Percentiles rank a stretch among this genome's conserved stretches.
phyloP scores from a whole-genome alignment of 192 early-diverging fungal species.

The Mycoemilia scoparia region DNA sequence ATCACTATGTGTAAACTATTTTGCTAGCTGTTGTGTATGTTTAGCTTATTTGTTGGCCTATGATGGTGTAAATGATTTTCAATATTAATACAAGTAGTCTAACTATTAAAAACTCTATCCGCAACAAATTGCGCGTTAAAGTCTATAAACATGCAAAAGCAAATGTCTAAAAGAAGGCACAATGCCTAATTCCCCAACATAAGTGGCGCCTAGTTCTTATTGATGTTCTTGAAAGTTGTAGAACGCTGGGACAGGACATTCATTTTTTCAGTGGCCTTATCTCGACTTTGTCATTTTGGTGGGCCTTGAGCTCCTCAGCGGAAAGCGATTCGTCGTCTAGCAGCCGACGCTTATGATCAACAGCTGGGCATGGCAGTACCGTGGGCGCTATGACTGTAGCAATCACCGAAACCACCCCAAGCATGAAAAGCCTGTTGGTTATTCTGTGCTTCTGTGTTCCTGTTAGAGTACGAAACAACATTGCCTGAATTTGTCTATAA shows the following conservation, averaged over 20 bases:
- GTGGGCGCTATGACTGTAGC: conserved; percentile 25
- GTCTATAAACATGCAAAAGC: too few relatives aligned
- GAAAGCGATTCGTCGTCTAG: conserved; percentile 7
- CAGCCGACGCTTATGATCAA: conserved; percentile 13
- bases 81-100: too few relatives aligned
- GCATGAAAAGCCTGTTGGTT: conserved; percentile 24
- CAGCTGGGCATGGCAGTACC: conserved; percentile 26
- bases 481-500: conserved; percentile 2
- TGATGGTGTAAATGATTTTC: too few relatives aligned
- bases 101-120: too few relatives aligned
- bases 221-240: conserved; percentile 5
- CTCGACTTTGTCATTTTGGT: not conserved
- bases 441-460: conserved; percentile 21
- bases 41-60: too few relatives aligned
- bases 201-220: not conserved
- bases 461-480: conserved; percentile 25
- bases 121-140: too few relatives aligned
- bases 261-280: conserved; percentile 4
- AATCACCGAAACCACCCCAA: conserved; percentile 18
- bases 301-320: not conserved
- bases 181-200: not conserved
- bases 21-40: too few relatives aligned
- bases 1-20: too few relatives aligned
- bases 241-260: conserved; percentile 8
- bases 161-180: not conserved